A percentile compares a stretch with the other conserved stretches of the same genome.
These are phyloP conservation scores for Debaryomyces robertsiae DNA, from an alignment of 1,139 yeast genomes.

Conservation along the genomic window DNA sequence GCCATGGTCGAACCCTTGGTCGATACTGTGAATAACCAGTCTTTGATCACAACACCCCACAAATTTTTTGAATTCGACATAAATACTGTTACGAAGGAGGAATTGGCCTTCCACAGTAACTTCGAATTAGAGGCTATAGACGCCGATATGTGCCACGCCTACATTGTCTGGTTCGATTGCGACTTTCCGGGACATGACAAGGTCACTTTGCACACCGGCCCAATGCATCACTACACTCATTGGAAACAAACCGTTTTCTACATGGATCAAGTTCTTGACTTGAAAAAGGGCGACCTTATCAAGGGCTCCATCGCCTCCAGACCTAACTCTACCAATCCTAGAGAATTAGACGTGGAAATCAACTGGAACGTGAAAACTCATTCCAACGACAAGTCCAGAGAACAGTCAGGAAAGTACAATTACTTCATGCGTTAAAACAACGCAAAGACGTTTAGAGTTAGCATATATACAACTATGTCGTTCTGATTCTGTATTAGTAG, in stretches of 20 bases:
- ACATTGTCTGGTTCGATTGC: constrained; percentile 94
- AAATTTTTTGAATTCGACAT: constrained; percentile 82
- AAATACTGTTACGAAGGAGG: constrained; percentile 83
- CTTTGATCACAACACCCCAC: constrained; percentile 73
- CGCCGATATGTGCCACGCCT: constrained; percentile 83
- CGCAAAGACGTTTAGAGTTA: constrained; percentile 4
- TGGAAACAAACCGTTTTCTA: constrained; percentile 99
- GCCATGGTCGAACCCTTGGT: constrained; percentile 95
- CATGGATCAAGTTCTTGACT: constrained; percentile 76
- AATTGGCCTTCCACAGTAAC: constrained; percentile 69
- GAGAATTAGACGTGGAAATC: constrained; percentile 78
- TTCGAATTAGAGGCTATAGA: constrained; percentile 75
- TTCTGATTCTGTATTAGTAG: constrained; percentile 10
- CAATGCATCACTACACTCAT: constrained; percentile 79
- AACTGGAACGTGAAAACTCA: constrained; percentile 60
- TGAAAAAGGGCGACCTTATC: constrained; percentile 75
- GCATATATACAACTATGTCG: constrained; percentile 5
- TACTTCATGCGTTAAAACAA: constrained; percentile 60
- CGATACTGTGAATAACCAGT: constrained; percentile 80
- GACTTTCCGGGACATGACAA: constrained; percentile 70
- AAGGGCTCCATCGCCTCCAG: constrained; percentile 71
- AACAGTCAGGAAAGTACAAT: constrained; percentile 57
- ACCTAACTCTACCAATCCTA: constrained; percentile 78
- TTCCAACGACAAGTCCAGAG: constrained; percentile 55
- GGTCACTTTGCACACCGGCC: constrained; percentile 76